Conservation (phyloP, 805 yeast species). For the Teunomyces stri region DNA sequence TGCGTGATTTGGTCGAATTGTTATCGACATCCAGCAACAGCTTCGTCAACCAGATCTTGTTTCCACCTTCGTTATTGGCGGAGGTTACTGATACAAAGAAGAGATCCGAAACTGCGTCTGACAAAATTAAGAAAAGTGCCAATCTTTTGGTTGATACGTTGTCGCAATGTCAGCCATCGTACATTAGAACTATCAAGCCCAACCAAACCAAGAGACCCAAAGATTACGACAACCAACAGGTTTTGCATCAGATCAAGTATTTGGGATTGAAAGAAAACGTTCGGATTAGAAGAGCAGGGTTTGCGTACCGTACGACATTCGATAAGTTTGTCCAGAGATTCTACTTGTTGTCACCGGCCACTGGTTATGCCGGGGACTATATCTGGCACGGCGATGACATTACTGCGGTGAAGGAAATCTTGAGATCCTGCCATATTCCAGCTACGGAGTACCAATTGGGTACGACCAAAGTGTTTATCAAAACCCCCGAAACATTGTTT, state of each 20-base stretch:
- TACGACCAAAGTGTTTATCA: constrained; percentile 86
- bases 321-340: constrained; percentile 95
- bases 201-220: constrained; percentile 88
- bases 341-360: constrained; percentile 78
- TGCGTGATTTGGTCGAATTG: constrained; percentile 81
- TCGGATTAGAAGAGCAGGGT: constrained; percentile 96
- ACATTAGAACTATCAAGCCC: constrained; percentile 96
- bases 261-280: constrained; percentile 96
- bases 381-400: constrained; percentile 57
- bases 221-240: constrained; percentile 86
- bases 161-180: constrained; percentile 89
- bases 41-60: constrained; percentile 58
- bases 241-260: constrained; percentile 92
- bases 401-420: constrained; percentile 50
- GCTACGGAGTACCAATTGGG: constrained; percentile 85
- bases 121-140: constrained; percentile 89
- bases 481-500: constrained; percentile 94
- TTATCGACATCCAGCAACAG: constrained; percentile 66
- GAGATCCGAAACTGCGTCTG: constrained; percentile 95
- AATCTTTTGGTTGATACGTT: constrained; percentile 85
- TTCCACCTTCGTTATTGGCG: constrained; percentile 38
- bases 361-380: constrained; percentile 86
- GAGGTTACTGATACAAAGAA: constrained; percentile 54
- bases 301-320: constrained; percentile 95
- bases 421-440: constrained; percentile 65